phyloP scores from a whole-genome alignment of 306 rosid genomes.

The Glycine latifolia region DNA sequence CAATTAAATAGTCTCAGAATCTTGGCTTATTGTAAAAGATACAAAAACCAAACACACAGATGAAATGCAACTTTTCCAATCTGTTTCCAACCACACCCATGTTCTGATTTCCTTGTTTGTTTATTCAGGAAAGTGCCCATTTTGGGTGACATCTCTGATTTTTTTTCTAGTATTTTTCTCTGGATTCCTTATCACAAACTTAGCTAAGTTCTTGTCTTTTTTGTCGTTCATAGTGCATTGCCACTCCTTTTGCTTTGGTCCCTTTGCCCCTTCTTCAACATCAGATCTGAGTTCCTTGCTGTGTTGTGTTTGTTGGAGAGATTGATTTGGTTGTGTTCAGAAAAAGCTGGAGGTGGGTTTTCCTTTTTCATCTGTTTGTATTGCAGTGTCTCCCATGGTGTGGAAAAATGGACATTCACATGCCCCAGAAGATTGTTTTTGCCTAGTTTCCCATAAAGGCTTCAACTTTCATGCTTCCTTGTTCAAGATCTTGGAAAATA shows the following conservation, averaged over 20 bases:
- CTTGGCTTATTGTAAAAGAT: conserved; percentile 52
- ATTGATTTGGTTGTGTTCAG: conserved; percentile 17
- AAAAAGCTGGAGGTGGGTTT: conserved; percentile 50
- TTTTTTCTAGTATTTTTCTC: conserved; percentile 17
- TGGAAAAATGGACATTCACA: conserved; percentile 41
- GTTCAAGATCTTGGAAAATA: conserved; percentile 41
- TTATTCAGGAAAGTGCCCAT: conserved; percentile 48
- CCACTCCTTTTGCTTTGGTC: conserved; percentile 15
- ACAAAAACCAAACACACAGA: conserved; percentile 47
- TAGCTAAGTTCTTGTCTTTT: conserved; percentile 39
- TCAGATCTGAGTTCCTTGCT: conserved; percentile 59
- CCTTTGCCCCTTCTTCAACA: background rate
- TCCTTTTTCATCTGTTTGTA: conserved; percentile 33
- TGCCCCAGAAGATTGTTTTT: conserved; percentile 40
- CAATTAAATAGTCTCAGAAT: conserved; percentile 58
- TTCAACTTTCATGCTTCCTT: conserved; percentile 42
- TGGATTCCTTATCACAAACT: conserved; percentile 40
- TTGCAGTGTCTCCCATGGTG: conserved; percentile 12
- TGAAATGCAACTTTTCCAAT: conserved; percentile 58
- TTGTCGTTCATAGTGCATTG: conserved; percentile 42
- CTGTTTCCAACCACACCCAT: conserved; percentile 71
- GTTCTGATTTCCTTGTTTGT: conserved; percentile 54
- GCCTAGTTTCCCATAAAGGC: conserved; percentile 51
- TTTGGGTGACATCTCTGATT: conserved; percentile 52
- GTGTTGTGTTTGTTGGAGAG: conserved; percentile 34